Evolutionary conservation across 2,329 filamentous ascomycete species (phyloP).

Genomic region (Tricladium varicosporioides): DNA sequence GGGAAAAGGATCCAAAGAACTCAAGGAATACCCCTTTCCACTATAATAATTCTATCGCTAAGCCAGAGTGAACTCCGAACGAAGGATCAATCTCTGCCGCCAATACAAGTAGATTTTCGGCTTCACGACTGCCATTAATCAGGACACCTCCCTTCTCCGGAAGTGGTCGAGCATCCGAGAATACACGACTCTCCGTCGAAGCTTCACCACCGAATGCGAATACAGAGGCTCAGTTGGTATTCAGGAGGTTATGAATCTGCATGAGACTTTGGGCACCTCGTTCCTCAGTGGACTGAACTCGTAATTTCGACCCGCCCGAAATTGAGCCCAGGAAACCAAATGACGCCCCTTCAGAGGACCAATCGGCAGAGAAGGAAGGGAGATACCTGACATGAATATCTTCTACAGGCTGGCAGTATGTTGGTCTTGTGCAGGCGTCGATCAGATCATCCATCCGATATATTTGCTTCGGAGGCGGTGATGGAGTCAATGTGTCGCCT

Average conservation of each 20-base stretch:
- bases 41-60: not conserved
- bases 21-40: not conserved
- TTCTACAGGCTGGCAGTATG: slow-evolving; percentile 30
- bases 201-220: not conserved
- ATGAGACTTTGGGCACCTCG: slow-evolving; percentile 30
- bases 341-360: slow-evolving; percentile 18
- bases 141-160: not conserved
- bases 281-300: slow-evolving; percentile 23
- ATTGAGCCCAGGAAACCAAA: slow-evolving; percentile 22
- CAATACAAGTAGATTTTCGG: not conserved
- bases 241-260: slow-evolving; percentile 34
- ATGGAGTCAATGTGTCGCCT: slow-evolving; percentile 16
- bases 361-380: slow-evolving; percentile 30
- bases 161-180: not conserved
- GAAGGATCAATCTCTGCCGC: not conserved
- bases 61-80: not conserved
- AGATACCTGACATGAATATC: slow-evolving; percentile 30
- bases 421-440: slow-evolving; percentile 32
- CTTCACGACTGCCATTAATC: not conserved
- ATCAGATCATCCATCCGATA: slow-evolving; percentile 33
- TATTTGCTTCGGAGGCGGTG: slow-evolving; percentile 5
- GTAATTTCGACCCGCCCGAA: slow-evolving; percentile 7
- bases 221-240: slow-evolving; percentile 20
- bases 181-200: not conserved
- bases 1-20: not conserved